Percentiles rank a stretch among this genome's conserved stretches.
These are phyloP conservation scores for Tephrocybe sp. DNA, from an alignment of 768 basidiomycete genomes.

Conservation along the genomic window DNA sequence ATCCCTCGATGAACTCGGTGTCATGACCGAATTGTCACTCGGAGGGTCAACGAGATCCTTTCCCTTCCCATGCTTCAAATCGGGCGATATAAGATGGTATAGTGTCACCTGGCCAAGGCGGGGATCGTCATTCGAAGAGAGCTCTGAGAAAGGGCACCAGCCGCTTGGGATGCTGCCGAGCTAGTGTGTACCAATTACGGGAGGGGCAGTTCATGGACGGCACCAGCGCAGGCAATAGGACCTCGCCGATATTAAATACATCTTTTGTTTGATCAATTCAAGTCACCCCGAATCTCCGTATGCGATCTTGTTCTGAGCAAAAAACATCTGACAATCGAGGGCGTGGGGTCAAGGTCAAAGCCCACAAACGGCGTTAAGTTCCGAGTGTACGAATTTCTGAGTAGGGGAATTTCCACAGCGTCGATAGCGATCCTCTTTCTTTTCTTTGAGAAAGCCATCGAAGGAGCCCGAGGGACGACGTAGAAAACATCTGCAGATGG, in stretches of 20 bases:
- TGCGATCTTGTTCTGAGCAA: constrained; percentile 7
- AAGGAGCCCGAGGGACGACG: background rate
- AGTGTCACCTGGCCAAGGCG: constrained; percentile 68
- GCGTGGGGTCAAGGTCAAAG: constrained; percentile 5
- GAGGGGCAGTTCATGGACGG: background rate
- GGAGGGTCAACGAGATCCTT: constrained; percentile 32
- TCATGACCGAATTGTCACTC: constrained; percentile 46
- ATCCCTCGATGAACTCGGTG: constrained; percentile 49
- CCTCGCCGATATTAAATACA: background rate
- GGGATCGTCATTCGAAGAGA: constrained; percentile 68
- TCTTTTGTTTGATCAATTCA: constrained; percentile 8
- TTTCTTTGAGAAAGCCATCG: constrained; percentile 37
- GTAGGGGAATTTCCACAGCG: constrained; percentile 22
- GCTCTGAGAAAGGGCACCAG: constrained; percentile 22
- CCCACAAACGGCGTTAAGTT: constrained; percentile 6
- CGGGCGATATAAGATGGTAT: constrained; percentile 66
- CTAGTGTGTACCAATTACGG: constrained; percentile 9
- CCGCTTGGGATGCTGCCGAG: constrained; percentile 1
- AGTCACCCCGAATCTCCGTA: background rate
- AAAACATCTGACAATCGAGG: background rate
- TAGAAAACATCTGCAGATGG: constrained; percentile 17
- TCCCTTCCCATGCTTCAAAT: constrained; percentile 38
- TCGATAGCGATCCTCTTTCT: constrained; percentile 36
- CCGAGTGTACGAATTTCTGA: constrained; percentile 13
- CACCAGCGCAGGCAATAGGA: constrained; percentile 1